A percentile compares a stretch with the other conserved stretches of the same genome.
phyloP scores from a whole-genome alignment of 768 basidiomycete species.

The Kwoniella shandongensis region DNA sequence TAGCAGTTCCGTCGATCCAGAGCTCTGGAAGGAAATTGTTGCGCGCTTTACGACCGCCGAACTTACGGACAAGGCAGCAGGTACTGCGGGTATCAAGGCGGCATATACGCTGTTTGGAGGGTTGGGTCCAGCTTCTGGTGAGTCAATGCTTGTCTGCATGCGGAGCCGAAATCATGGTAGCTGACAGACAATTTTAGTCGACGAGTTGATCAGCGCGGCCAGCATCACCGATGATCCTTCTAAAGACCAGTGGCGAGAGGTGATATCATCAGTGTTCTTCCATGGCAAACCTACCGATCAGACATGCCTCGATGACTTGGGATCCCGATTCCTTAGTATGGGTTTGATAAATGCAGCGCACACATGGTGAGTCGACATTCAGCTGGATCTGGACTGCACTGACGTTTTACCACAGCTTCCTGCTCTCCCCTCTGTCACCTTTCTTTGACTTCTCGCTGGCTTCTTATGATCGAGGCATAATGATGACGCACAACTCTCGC shows the following conservation, averaged over 20 bases:
- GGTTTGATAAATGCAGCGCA: conserved; percentile 83
- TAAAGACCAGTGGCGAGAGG: conserved; percentile 75
- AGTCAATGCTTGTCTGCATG: conserved; percentile 35
- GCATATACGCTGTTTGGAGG: conserved; percentile 76
- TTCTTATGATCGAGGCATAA: conserved; percentile 65
- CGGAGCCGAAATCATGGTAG: conserved; percentile 14
- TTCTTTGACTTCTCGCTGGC: conserved; percentile 71
- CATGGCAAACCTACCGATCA: conserved; percentile 66
- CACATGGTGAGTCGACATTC: conserved; percentile 66
- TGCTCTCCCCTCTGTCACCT: conserved; percentile 80
- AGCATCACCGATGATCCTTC: conserved; percentile 66
- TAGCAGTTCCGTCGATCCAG: conserved; percentile 86
- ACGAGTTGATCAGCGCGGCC: conserved; percentile 55
- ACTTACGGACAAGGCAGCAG: conserved; percentile 57
- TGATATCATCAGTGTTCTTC: conserved; percentile 75
- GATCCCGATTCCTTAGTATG: conserved; percentile 72
- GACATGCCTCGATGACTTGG: conserved; percentile 75
- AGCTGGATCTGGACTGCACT: neutral
- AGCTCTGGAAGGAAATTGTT: conserved; percentile 88
- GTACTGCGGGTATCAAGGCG: conserved; percentile 58
- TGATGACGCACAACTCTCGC: conserved; percentile 58
- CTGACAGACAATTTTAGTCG: conserved; percentile 15
- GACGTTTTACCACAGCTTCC: conserved; percentile 58
- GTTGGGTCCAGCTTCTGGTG: conserved; percentile 72
- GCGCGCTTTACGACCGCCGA: conserved; percentile 80